Evolutionary conservation across 2,329 filamentous ascomycete genomes (phyloP), one percentile per base, ranked within the genome.

Genomic region (Stromatinia cepivora): DNA sequence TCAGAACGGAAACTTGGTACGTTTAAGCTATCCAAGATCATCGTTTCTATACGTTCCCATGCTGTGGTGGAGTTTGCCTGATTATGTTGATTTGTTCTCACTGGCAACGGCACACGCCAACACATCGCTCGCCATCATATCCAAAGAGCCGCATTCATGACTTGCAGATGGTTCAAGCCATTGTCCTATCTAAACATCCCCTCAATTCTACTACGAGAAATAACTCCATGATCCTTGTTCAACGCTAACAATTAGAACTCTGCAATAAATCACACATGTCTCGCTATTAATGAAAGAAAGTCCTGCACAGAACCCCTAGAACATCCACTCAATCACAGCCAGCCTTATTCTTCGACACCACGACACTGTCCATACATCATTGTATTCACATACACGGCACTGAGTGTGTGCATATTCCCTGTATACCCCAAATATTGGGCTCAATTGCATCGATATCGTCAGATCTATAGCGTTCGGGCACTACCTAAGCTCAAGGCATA

Each of bases 71-170:
- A 87, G 85, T 84, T 42, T 85, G 83, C 81, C 77, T 87, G 86
- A 85, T 62, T 85, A 82, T 85, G 83, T 84, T 83, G 83, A 82
- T 81, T 82, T 86, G 84, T 84, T 87, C 89, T 86, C 88, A 94
- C 90, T 94, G 92, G 92, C 87, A 87, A 88, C 85, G 85, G 90
- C 85, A 85, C 84, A 89, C 90, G 92, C 92, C 93, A 96, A 86
- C 92, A 91, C 93, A 96, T 93, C 92, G 92, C 78, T 82, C 65
- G 28, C 88, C 86, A 87, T 85, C 73, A 78, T 76, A 54, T 68
- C 57, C 48, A 68, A 84, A 88, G 86, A 88, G 87, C 87, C 87
- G 87, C 87, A 89, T 28, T 87, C 73, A 77, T 77, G 73, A 76
- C 77, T 76, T 79, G 76, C 77, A 76, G 75, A 70, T 77, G 70